A percentile compares a stretch with the other conserved stretches of the same genome.
Conservation (phyloP, 257 asterid species). For the Solanum chiquidenum region DNA sequence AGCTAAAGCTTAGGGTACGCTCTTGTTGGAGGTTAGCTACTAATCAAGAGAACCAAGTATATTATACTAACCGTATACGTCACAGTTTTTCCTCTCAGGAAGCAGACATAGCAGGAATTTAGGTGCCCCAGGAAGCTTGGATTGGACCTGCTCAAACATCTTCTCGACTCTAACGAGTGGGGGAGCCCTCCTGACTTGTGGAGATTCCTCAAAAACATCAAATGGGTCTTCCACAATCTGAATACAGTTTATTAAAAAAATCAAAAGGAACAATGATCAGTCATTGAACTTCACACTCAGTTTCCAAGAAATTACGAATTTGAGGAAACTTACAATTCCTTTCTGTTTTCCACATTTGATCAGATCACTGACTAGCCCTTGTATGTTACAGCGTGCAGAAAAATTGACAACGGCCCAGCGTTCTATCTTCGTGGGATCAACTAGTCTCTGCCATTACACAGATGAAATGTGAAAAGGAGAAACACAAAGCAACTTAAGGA, state of each 20-base stretch:
- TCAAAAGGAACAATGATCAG: neutral
- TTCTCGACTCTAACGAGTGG: constrained; percentile 72
- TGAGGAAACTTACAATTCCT: constrained; percentile 61
- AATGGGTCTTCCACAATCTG: constrained; percentile 66
- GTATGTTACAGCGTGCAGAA: constrained; percentile 72
- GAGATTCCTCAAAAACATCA: constrained; percentile 60
- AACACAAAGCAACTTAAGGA: neutral
- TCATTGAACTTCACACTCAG: neutral
- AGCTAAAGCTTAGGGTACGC: neutral
- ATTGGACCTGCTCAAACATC: constrained; percentile 55
- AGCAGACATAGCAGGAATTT: constrained; percentile 71
- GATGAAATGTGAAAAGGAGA: neutral
- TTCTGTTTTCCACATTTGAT: constrained; percentile 56
- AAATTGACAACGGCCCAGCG: constrained; percentile 87
- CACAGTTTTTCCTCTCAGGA: constrained; percentile 77
- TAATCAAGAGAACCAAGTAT: neutral
- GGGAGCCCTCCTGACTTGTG: constrained; percentile 54
- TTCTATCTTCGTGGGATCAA: constrained; percentile 56
- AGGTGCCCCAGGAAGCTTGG: constrained; percentile 68
- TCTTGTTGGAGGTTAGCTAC: neutral
- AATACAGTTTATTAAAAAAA: neutral
- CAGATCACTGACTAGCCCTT: constrained; percentile 45
- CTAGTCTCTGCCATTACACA: constrained; percentile 38
- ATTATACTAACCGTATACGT: constrained; percentile 53
- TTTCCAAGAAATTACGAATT: neutral